Conservation (phyloP, 148 eudicot genomes). For the Nepenthes gracilis region DNA sequence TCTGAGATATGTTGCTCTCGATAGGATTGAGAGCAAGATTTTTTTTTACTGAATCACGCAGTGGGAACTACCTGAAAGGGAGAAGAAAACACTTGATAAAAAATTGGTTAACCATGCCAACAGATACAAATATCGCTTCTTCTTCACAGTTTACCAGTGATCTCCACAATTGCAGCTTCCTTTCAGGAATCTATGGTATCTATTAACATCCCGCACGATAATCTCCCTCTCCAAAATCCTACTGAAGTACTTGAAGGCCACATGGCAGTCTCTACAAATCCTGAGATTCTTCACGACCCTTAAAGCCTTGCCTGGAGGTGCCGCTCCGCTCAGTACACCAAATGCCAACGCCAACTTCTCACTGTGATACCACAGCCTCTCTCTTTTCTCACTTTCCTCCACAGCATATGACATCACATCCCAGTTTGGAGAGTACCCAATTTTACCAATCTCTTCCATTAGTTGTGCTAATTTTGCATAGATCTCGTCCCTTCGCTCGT, state of each 20-base stretch:
- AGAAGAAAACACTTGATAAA: too few species aligned
- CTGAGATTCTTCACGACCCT: conserved; percentile 65
- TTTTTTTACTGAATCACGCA: too few species aligned
- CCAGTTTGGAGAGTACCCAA: conserved; percentile 48
- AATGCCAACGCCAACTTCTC: conserved; percentile 76
- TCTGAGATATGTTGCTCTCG: too few species aligned
- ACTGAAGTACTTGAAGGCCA: conserved; percentile 54
- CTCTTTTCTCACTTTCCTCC: conserved; percentile 50
- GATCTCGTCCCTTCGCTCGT: conserved; percentile 32
- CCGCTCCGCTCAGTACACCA: conserved; percentile 43
- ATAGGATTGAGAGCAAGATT: too few species aligned
- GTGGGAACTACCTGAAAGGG: too few species aligned
- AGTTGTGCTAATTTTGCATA: conserved; percentile 38
- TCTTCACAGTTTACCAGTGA: conserved; percentile 25
- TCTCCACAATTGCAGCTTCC: conserved; percentile 60
- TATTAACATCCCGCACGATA: conserved; percentile 52
- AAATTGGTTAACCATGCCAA: too few species aligned
- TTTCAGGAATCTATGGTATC: conserved; percentile 51
- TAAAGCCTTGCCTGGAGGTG: conserved; percentile 51
- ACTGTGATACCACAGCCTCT: conserved; percentile 46
- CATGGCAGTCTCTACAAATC: conserved; percentile 54
- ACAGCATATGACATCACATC: conserved; percentile 40
- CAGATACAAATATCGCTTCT: too few species aligned
- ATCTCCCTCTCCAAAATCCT: conserved; percentile 46
- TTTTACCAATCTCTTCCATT: conserved; percentile 35